Base-by-base conservation (phyloP, 2,329 filamentous ascomycete genomes). In the Byssochlamys sp. region DNA sequence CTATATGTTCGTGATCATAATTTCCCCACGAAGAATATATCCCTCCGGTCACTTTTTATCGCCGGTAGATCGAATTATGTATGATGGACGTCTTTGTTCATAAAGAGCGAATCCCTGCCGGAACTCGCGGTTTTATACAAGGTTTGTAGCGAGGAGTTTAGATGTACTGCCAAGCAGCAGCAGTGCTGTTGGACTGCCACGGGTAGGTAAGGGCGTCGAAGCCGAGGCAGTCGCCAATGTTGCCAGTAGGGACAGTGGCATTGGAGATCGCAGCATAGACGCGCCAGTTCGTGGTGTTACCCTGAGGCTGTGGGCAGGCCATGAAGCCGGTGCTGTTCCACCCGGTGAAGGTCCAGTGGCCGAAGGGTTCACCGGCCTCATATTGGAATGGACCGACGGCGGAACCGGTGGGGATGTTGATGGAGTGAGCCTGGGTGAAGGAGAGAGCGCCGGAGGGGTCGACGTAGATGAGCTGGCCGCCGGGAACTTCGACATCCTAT, bases 391-490 rank as follows among this genome's bases (percentile, higher is more conserved):
- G 78, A 1, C 77, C 78, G 14, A 72, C 55, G 39, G 77, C 68
- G 6, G 82, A 78, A 9, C 82, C 83, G 0, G 69, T 60, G 0
- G 84, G 83, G 4, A 80, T 78, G 57, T 65, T 71, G 2, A 69
- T 71, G 0, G 81, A 84, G 71, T 86, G 83, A 0, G 84, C 76
- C 24, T 65, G 60, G 0, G 83, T 82, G 72, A 81, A 87, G 56
- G 76, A 74, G 57, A 88, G 68, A 9, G 77, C 73, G 4, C 84
- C 85, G 27, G 76, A 69, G 2, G 78, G 73, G 2, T 71, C 74
- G 57, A 87, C 76, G 68, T 83, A 88, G 63, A 86, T 76, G 58
- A 77, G 71, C 64, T 88, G 84, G 27, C 85, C 85, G 28, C 84
- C 84, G 4, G 84, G 84, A 3, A 86, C 84, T 29, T 77, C 66